A percentile compares a stretch with the other conserved stretches of the same genome.
Evolutionary conservation across 345 rosid genomes (phyloP).

Genomic region (Schrenkiella parvula): DNA sequence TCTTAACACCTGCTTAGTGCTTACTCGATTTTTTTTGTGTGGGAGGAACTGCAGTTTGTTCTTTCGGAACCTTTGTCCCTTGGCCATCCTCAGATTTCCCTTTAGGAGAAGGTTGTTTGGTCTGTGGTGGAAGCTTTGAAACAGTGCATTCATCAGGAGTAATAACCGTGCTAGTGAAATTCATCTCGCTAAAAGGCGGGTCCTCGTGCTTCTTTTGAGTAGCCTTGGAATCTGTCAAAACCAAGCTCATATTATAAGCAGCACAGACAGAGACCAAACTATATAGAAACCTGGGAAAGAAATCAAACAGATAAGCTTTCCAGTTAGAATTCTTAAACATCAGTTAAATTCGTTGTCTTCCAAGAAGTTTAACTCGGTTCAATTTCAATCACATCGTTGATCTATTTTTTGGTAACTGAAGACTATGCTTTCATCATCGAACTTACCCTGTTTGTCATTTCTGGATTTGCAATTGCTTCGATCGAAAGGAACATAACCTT

Average conservation of each 20-base stretch:
- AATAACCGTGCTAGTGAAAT: conserved; percentile 58
- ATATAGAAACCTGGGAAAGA: neutral
- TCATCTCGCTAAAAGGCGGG: conserved; percentile 42
- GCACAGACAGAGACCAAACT: neutral
- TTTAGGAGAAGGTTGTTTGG: conserved; percentile 24
- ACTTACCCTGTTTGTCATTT: conserved; percentile 37
- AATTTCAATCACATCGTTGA: neutral
- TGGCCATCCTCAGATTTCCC: conserved; percentile 26
- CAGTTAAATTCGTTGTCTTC: neutral
- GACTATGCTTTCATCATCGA: neutral
- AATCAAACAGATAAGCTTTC: neutral
- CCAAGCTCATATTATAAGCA: neutral
- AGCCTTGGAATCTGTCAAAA: conserved; percentile 47
- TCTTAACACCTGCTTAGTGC: conserved; percentile 13
- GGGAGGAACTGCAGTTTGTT: conserved; percentile 10
- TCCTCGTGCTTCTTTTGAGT: conserved; percentile 31
- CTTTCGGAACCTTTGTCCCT: conserved; percentile 23
- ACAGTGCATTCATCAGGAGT: conserved; percentile 50
- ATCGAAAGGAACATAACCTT: conserved; percentile 72
- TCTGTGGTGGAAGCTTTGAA: conserved; percentile 47
- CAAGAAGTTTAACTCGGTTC: neutral
- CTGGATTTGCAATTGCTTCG: conserved; percentile 26
- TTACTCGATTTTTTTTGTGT: conserved; percentile 21
- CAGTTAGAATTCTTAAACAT: too few relatives aligned
- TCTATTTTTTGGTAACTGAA: neutral